phyloP scores from a whole-genome alignment of 345 rosid species.

The Cardamine occulta region DNA sequence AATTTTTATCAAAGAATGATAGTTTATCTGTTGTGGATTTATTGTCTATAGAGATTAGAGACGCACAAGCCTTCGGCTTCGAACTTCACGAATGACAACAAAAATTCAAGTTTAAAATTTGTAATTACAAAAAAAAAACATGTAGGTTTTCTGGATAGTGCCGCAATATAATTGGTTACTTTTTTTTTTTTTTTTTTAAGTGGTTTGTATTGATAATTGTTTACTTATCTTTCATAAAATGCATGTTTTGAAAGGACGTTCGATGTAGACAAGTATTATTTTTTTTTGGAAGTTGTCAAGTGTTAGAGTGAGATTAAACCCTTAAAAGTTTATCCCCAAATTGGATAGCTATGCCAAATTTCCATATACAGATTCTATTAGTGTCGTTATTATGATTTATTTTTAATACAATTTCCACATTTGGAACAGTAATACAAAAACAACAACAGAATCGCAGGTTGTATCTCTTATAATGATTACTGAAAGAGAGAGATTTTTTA shows the following conservation, averaged over 20 bases:
- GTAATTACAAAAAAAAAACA: not conserved
- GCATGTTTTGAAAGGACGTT: not conserved
- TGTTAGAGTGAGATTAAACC: constrained; percentile 1
- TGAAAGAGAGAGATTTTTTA: constrained; percentile 22
- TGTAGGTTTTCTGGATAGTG: not conserved
- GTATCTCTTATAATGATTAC: constrained; percentile 31
- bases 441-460: not conserved
- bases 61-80: too few relatives aligned
- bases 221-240: not conserved
- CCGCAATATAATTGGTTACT: not conserved
- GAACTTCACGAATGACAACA: too few relatives aligned
- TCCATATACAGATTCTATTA: not conserved
- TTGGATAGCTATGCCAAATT: constrained; percentile 15
- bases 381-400: not conserved
- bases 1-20: too few relatives aligned
- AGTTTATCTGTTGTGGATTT: too few relatives aligned
- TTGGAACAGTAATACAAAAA: constrained; percentile 17
- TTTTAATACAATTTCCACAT: constrained; percentile 11
- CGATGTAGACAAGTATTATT: not conserved
- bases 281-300: too few relatives aligned
- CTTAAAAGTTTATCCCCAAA: not conserved
- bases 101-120: not conserved
- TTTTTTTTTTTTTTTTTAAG: too few relatives aligned
- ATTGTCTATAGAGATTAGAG: too few relatives aligned
- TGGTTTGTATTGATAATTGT: not conserved